Conservation (phyloP, 345 rosid genomes). For the Populus ilicifolia region DNA sequence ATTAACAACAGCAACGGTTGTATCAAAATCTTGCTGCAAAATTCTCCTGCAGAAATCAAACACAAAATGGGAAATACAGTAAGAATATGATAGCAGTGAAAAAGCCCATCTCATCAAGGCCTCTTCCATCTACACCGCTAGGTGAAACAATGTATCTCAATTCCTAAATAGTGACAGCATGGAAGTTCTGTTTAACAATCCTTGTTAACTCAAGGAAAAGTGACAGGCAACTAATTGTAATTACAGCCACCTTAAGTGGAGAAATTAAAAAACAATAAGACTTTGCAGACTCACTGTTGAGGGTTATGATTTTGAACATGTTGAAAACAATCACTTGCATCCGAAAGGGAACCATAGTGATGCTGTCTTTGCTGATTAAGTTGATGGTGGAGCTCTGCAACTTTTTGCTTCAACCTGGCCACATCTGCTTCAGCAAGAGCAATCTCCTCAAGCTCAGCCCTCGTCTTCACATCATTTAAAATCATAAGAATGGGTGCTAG, state of each 20-base stretch:
- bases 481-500: conserved; percentile 22
- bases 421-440: conserved; percentile 99
- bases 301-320: conserved; percentile 68
- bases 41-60: conserved; percentile 60
- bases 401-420: conserved; percentile 96
- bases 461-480: conserved; percentile 64
- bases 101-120: background rate
- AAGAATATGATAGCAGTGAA: background rate
- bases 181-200: background rate
- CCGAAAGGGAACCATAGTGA: conserved; percentile 75
- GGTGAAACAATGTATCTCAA: background rate
- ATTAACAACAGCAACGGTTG: conserved; percentile 82
- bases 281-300: conserved; percentile 65
- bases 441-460: conserved; percentile 99
- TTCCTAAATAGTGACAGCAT: background rate
- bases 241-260: background rate
- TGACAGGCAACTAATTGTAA: conserved; percentile 3
- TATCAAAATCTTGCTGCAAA: conserved; percentile 89
- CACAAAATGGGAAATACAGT: background rate
- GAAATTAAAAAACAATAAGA: background rate
- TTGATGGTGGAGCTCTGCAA: conserved; percentile 97
- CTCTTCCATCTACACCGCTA: background rate
- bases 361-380: conserved; percentile 94
- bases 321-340: conserved; percentile 68
- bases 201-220: background rate